Evolutionary conservation across 164 flowering plant species (phyloP).

Genomic region (Piper betle): DNA sequence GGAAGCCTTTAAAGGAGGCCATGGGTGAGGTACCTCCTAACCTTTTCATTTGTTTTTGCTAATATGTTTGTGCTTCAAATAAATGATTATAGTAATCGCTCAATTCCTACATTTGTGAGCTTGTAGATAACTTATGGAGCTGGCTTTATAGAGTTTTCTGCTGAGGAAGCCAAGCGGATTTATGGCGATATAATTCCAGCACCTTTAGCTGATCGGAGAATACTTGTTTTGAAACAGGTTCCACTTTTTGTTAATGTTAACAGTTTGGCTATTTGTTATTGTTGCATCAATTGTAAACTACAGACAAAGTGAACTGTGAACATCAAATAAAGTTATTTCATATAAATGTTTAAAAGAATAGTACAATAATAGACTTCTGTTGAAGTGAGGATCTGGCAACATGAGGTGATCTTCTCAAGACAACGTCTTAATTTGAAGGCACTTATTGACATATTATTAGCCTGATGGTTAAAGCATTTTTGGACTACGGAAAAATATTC

Average conservation of each 20-base stretch:
- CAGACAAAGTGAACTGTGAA: too few relatives aligned
- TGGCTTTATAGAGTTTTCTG: slow-evolving; percentile 74
- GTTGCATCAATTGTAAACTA: too few relatives aligned
- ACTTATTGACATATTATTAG: too few relatives aligned
- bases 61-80: not conserved
- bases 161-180: slow-evolving; percentile 92
- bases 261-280: too few relatives aligned
- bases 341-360: too few relatives aligned
- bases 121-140: slow-evolving; percentile 78
- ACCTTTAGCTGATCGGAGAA: slow-evolving; percentile 64
- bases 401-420: too few relatives aligned
- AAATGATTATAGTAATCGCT: not conserved
- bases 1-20: slow-evolving; percentile 93
- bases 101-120: not conserved
- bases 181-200: slow-evolving; percentile 97
- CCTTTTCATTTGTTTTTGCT: not conserved
- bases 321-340: too few relatives aligned
- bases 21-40: slow-evolving; percentile 65
- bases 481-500: too few relatives aligned
- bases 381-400: too few relatives aligned
- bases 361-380: too few relatives aligned
- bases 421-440: too few relatives aligned
- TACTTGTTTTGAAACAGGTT: slow-evolving; percentile 90
- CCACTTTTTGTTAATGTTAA: not conserved
- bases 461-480: too few relatives aligned